phyloP scores from a whole-genome alignment of 1,139 yeast species.

The Sugiyamaella novakii region DNA sequence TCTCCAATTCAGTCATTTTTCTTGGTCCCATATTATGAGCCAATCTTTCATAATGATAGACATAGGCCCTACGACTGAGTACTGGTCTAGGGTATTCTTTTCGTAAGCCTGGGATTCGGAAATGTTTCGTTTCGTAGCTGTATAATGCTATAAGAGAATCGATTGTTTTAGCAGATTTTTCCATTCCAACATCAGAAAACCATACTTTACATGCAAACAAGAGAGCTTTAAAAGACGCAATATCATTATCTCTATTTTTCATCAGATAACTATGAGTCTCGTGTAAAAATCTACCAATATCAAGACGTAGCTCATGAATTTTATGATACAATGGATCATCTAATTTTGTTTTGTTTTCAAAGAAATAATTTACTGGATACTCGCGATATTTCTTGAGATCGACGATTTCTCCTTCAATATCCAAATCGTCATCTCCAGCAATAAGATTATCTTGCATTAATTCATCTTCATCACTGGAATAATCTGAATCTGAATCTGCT shows the following conservation, averaged over 20 bases:
- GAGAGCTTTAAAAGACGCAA: slow-evolving; percentile 66
- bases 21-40: slow-evolving; percentile 76
- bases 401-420: slow-evolving; percentile 40
- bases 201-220: slow-evolving; percentile 73
- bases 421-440: slow-evolving; percentile 48
- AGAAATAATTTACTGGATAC: slow-evolving; percentile 51
- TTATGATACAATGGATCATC: slow-evolving; percentile 55
- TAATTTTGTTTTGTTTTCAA: slow-evolving; percentile 40
- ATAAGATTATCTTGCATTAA: slow-evolving; percentile 31
- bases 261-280: slow-evolving; percentile 54
- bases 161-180: slow-evolving; percentile 62
- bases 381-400: slow-evolving; percentile 38
- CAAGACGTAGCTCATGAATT: slow-evolving; percentile 62
- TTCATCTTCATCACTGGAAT: slow-evolving; percentile 33
- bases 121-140: slow-evolving; percentile 51
- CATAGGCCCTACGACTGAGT: slow-evolving; percentile 72
- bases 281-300: slow-evolving; percentile 71
- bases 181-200: slow-evolving; percentile 83
- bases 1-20: slow-evolving; percentile 69
- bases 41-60: slow-evolving; percentile 76
- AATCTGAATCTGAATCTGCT: slow-evolving; percentile 45
- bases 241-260: slow-evolving; percentile 61
- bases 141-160: slow-evolving; percentile 51
- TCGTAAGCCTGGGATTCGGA: slow-evolving; percentile 52
- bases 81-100: slow-evolving; percentile 81